Evolutionary conservation across 148 eudicot species (phyloP).

Genomic region (Camellia lanceoleosa): DNA sequence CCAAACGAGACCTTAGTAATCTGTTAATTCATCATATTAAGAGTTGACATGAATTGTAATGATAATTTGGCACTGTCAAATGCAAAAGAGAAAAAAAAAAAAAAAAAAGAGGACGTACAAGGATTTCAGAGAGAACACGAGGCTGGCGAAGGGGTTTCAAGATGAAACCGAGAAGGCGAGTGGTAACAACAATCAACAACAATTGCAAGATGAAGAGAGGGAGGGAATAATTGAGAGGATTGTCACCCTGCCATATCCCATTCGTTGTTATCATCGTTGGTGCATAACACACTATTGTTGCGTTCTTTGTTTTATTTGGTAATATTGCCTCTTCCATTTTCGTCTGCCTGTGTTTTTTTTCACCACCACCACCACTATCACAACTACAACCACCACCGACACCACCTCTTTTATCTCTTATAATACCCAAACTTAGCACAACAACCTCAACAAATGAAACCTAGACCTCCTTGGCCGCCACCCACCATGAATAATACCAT

Average conservation of each 20-base stretch:
- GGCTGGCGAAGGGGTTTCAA: constrained; percentile 82
- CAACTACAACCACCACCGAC: not conserved
- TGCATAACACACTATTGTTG: constrained; percentile 50
- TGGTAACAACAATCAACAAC: constrained; percentile 50
- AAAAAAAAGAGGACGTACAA: constrained; percentile 36
- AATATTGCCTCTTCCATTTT: constrained; percentile 15
- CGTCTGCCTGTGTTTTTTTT: not conserved
- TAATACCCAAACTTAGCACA: not conserved
- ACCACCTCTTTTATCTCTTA: not conserved
- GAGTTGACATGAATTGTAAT: not conserved
- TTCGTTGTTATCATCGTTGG: constrained; percentile 73
- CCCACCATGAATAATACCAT: not conserved
- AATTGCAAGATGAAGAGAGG: constrained; percentile 71
- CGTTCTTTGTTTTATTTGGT: constrained; percentile 2
- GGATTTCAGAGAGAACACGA: constrained; percentile 74
- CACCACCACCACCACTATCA: not conserved
- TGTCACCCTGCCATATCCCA: constrained; percentile 77
- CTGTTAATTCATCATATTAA: not conserved
- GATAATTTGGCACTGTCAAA: not conserved
- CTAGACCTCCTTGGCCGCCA: not conserved
- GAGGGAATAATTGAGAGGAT: constrained; percentile 67
- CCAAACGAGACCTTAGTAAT: not conserved
- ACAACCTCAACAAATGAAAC: not conserved
- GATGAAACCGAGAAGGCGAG: constrained; percentile 49
- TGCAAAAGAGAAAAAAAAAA: not conserved